phyloP scores from a whole-genome alignment of 1,284 basidiomycete species.

The Schizophyllum amplum region DNA sequence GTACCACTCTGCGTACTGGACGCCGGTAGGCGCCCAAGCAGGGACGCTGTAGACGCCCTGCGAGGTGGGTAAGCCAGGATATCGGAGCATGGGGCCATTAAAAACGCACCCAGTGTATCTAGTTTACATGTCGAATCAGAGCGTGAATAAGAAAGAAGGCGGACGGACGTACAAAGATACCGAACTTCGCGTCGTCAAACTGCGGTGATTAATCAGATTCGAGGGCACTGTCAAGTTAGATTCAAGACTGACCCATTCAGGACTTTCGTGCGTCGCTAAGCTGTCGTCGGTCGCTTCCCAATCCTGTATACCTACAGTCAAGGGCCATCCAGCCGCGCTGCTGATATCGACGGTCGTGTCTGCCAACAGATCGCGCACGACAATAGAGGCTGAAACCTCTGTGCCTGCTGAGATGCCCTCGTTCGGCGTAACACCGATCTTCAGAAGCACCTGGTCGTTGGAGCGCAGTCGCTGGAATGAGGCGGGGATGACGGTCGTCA shows the following conservation, averaged over 20 bases:
- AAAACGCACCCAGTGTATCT: background rate
- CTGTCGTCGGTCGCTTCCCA: background rate
- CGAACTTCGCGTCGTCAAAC: background rate
- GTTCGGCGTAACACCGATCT: conserved; percentile 25
- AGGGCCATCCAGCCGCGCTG: background rate
- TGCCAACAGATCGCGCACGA: background rate
- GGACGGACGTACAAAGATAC: background rate
- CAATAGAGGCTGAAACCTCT: background rate
- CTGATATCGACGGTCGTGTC: conserved; percentile 24
- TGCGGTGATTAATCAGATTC: background rate
- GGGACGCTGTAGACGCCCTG: background rate
- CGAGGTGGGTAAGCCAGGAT: too few species aligned
- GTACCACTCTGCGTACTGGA: conserved; percentile 50
- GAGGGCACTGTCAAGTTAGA: too few species aligned
- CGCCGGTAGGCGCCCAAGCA: background rate
- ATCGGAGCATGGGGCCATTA: too few species aligned
- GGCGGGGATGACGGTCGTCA: conserved; percentile 29
- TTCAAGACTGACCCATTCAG: conserved; percentile 39
- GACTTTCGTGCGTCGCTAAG: conserved; percentile 38
- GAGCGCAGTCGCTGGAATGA: conserved; percentile 33
- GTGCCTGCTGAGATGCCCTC: background rate
- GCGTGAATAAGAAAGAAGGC: background rate
- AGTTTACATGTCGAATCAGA: background rate
- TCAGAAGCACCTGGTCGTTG: conserved; percentile 34
- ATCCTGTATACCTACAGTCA: background rate